phyloP scores from a whole-genome alignment of 768 basidiomycete species.

The Phlebiopsis gigantea region DNA sequence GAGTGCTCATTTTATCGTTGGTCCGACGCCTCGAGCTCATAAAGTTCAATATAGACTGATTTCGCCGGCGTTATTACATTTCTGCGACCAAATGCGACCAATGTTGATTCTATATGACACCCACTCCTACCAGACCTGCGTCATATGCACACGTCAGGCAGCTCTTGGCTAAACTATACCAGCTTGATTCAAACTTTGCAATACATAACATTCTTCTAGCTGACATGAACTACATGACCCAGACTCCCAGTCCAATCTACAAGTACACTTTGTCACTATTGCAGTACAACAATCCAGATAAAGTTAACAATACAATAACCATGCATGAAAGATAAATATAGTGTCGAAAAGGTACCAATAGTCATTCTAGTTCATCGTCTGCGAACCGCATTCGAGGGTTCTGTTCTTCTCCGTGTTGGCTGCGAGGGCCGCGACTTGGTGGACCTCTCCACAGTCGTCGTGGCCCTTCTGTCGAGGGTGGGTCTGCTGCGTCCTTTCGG shows the following conservation, averaged over 20 bases:
- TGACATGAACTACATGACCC: too few relatives aligned
- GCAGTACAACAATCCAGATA: not conserved
- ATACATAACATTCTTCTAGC: too few relatives aligned
- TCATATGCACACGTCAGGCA: too few relatives aligned
- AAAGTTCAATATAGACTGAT: not conserved
- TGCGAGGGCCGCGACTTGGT: not conserved
- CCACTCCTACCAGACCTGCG: not conserved
- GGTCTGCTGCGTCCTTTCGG: not conserved
- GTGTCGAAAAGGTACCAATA: not conserved
- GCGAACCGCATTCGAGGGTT: not conserved
- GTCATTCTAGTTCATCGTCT: not conserved
- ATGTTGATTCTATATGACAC: not conserved
- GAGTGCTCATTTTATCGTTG: not conserved
- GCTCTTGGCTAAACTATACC: too few relatives aligned
- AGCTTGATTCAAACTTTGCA: too few relatives aligned
- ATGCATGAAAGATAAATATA: not conserved
- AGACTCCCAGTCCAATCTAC: not conserved
- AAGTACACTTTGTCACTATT: not conserved
- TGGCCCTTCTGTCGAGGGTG: slow-evolving; percentile 1
- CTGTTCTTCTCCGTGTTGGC: not conserved
- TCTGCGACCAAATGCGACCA: not conserved
- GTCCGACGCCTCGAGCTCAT: not conserved
- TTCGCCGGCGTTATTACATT: not conserved
- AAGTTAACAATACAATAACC: slow-evolving; percentile 3
- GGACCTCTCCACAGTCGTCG: not conserved